phyloP scores from a whole-genome alignment of 2,329 filamentous ascomycete genomes.

The Sclerotinia subarctica region DNA sequence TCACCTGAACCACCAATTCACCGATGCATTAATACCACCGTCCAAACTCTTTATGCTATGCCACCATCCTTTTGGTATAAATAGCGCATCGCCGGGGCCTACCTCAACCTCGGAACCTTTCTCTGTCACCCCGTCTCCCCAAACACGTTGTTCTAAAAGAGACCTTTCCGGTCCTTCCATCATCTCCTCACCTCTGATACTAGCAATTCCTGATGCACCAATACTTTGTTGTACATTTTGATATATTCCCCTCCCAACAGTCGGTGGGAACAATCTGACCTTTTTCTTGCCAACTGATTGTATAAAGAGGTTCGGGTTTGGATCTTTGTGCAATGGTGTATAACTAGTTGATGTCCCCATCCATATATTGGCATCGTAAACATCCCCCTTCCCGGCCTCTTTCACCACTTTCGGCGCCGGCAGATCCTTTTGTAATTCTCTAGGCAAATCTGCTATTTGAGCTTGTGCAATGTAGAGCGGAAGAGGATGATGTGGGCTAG shows the following conservation, averaged over 20 bases:
- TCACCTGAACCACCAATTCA: conserved; percentile 56
- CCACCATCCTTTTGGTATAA: conserved; percentile 84
- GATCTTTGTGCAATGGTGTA: conserved; percentile 87
- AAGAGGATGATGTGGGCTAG: background rate
- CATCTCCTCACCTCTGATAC: conserved; percentile 78
- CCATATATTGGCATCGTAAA: conserved; percentile 89
- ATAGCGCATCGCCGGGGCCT: conserved; percentile 65
- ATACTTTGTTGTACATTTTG: conserved; percentile 43
- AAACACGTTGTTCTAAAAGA: conserved; percentile 66
- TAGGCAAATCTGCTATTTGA: conserved; percentile 65
- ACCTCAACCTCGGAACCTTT: conserved; percentile 47
- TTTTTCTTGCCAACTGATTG: conserved; percentile 73
- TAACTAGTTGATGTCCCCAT: conserved; percentile 82
- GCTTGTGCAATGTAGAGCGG: conserved; percentile 82
- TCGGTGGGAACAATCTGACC: conserved; percentile 68
- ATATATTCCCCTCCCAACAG: conserved; percentile 63
- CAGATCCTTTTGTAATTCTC: conserved; percentile 59
- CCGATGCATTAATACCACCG: conserved; percentile 39
- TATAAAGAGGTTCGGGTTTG: conserved; percentile 89
- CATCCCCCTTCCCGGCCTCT: conserved; percentile 67
- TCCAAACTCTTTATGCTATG: conserved; percentile 71
- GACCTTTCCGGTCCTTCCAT: conserved; percentile 75
- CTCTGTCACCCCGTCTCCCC: conserved; percentile 46
- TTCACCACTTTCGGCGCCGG: conserved; percentile 63
- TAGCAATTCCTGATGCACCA: conserved; percentile 40